A percentile compares a stretch with the other conserved stretches of the same genome.
phyloP scores from a whole-genome alignment of 2,329 filamentous ascomycete species.

The Stemphylium vesicarium region DNA sequence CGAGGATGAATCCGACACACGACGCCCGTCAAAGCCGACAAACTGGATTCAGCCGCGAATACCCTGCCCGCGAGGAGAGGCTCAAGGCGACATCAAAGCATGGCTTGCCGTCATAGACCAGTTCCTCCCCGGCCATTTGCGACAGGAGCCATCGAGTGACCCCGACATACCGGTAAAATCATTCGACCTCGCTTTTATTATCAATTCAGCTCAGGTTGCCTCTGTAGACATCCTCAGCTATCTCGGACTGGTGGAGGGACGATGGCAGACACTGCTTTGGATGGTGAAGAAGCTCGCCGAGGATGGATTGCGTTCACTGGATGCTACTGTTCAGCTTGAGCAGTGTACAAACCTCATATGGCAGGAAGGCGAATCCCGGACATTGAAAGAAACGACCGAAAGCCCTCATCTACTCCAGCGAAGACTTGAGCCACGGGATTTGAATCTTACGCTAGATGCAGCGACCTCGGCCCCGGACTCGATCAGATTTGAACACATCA shows the following conservation, averaged over 20 bases:
- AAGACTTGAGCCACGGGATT: conserved; percentile 18
- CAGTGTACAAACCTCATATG: conserved; percentile 25
- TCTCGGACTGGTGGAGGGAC: conserved; percentile 48
- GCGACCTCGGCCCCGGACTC: conserved; percentile 36
- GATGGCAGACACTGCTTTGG: conserved; percentile 56
- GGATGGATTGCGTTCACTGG: conserved; percentile 24
- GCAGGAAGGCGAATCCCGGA: conserved; percentile 16
- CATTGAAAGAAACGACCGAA: conserved; percentile 36
- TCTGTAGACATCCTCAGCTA: conserved; percentile 50
- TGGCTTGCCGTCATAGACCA: conserved; percentile 48
- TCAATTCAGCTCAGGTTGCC: conserved; percentile 38
- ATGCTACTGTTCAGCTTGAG: conserved; percentile 20
- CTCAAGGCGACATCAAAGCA: conserved; percentile 34
- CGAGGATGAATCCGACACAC: not conserved
- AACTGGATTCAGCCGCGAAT: conserved; percentile 22
- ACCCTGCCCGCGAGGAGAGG: conserved; percentile 26
- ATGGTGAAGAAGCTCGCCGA: conserved; percentile 53
- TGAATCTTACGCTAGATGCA: conserved; percentile 29
- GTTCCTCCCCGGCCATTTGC: conserved; percentile 46
- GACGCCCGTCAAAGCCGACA: conserved; percentile 17
- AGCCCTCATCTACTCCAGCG: conserved; percentile 27
- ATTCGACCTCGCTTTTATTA: conserved; percentile 33
- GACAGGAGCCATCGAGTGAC: conserved; percentile 12
- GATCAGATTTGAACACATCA: conserved; percentile 21
- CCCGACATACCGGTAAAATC: conserved; percentile 29